A percentile compares a stretch with the other conserved stretches of the same genome.
Conservation (phyloP, 73 alveolate species). For the Tetrahymena malaccensis region DNA sequence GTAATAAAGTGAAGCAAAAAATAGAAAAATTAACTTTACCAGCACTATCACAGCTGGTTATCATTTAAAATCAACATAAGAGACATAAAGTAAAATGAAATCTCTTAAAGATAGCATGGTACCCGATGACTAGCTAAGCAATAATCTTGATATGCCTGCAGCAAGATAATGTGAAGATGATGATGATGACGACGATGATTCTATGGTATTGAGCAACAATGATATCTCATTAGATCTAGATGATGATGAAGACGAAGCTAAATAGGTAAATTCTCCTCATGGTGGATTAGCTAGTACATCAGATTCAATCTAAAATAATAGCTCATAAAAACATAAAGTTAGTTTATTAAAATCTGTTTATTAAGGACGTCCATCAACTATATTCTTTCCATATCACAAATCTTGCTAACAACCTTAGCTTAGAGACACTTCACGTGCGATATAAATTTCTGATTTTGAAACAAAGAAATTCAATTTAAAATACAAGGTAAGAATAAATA, state of each 20-base stretch:
- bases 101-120: background rate
- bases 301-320: background rate
- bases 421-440: background rate
- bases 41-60: background rate
- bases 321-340: background rate
- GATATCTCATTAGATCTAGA: background rate
- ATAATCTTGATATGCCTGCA: background rate
- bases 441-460: slow-evolving; percentile 24
- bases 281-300: background rate
- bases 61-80: background rate
- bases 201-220: background rate
- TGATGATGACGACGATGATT: background rate
- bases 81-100: background rate
- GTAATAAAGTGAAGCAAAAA: background rate
- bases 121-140: background rate
- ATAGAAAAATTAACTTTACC: background rate
- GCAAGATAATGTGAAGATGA: background rate
- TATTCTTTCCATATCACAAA: background rate
- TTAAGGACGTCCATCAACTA: background rate
- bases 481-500: background rate
- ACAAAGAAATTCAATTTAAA: background rate
- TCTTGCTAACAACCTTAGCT: background rate
- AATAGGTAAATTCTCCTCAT: background rate
- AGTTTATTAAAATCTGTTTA: background rate
- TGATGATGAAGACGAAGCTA: background rate